phyloP scores from a whole-genome alignment of 2,329 filamentous ascomycete species.

The Penicillium sp. region DNA sequence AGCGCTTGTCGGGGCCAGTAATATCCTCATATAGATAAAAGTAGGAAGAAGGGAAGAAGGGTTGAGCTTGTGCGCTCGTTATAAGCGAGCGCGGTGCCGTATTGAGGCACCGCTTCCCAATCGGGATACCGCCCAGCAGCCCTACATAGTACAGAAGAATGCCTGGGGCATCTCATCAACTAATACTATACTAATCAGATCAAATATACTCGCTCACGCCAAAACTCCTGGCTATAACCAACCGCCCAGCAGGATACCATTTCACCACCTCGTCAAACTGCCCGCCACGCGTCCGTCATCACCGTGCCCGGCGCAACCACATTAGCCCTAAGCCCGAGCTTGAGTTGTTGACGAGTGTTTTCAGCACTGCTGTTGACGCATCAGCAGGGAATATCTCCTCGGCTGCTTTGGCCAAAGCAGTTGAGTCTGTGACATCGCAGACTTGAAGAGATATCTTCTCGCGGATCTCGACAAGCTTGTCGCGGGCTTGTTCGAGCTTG shows the following conservation, averaged over 20 bases:
- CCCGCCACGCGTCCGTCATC: slow-evolving; percentile 18
- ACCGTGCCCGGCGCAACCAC: slow-evolving; percentile 29
- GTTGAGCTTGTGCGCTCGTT: too few relatives aligned
- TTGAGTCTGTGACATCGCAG: slow-evolving; percentile 24
- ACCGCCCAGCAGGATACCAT: slow-evolving; percentile 21
- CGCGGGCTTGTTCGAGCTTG: slow-evolving; percentile 15
- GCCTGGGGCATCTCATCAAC: too few relatives aligned
- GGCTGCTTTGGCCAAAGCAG: slow-evolving; percentile 15
- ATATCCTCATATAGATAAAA: too few relatives aligned
- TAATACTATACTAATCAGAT: neutral
- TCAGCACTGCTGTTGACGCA: slow-evolving; percentile 10
- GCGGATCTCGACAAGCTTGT: slow-evolving; percentile 15
- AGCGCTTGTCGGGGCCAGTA: too few relatives aligned
- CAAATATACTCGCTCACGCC: slow-evolving; percentile 18
- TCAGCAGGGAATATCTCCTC: slow-evolving; percentile 5
- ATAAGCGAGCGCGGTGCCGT: too few relatives aligned
- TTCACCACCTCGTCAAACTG: slow-evolving; percentile 13
- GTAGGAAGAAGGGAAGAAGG: too few relatives aligned
- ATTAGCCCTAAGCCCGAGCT: slow-evolving; percentile 39
- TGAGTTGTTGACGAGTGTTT: slow-evolving; percentile 27
- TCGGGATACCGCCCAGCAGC: too few relatives aligned
- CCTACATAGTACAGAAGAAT: too few relatives aligned
- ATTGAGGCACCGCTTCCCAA: too few relatives aligned
- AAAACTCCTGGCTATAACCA: slow-evolving; percentile 20
- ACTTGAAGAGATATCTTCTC: slow-evolving; percentile 13